Evolutionary conservation across 2,329 filamentous ascomycete genomes (phyloP), one percentile per base, ranked within the genome.

Genomic region (Lecanicillium sp.): DNA sequence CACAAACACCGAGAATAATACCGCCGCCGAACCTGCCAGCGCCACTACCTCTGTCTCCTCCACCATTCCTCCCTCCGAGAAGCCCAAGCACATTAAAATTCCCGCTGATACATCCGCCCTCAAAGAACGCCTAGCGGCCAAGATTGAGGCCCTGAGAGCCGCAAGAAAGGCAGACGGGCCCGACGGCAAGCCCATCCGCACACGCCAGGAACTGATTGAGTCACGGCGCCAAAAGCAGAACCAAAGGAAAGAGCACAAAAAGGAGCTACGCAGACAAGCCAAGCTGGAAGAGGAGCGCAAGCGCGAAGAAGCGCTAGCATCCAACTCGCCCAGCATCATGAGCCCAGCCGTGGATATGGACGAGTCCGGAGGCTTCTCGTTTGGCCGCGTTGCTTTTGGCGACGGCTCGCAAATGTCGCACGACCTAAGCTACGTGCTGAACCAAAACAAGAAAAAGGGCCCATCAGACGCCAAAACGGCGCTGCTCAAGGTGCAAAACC

Each of bases 131-230:
- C 71, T 98, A 36, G 80, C 84, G 41, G 84, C 85, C 49, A 84
- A 80, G 45, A 88, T 98, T 40, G 85, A 92, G 50, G 82, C 82
- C 33, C 77, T 96, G 35, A 84, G 90, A 43, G 84, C 85, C 9
- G 80, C 80, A 18, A 81, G 92, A 43, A 95, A 95, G 59, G 89
- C 90, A 5, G 87, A 94, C 50, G 86, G 84, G 5, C 72, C 80
- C 1, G 80, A 94, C 50, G 87, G 87, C 43, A 82, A 83, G 52
- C 59, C 59, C 13, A 85, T 90, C 41, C 80, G 84, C 46, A 94
- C 86, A 44, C 78, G 92, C 44, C 84, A 94, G 62, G 89, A 96
- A 56, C 74, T 98, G 11, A 87, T 98, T 51, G 92, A 96, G 61
- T 77, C 85, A 32, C 78, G 92, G 30, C 78, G 92, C 46, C 79